These are phyloP conservation scores for Neurospora sp. DNA, from an alignment of 495 filamentous ascomycete genomes.

Conservation along the genomic window DNA sequence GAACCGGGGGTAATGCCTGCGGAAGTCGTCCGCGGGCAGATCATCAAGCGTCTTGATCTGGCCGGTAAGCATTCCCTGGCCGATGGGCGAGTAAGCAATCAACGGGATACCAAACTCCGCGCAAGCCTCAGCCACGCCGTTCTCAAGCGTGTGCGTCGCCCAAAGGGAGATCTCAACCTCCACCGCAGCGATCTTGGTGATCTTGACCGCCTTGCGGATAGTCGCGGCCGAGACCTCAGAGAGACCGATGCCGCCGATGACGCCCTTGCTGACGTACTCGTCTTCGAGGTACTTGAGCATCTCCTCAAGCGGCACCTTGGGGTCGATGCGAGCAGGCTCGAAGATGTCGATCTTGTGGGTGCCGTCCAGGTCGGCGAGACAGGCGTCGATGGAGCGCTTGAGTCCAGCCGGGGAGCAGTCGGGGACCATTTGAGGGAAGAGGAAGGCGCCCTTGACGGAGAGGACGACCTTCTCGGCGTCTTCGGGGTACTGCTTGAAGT, in stretches of 20 bases:
- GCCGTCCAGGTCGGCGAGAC: slow-evolving; percentile 49
- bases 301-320: slow-evolving; percentile 26
- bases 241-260: slow-evolving; percentile 63
- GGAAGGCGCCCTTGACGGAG: slow-evolving; percentile 51
- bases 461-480: slow-evolving; percentile 57
- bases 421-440: slow-evolving; percentile 15
- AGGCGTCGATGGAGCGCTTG: slow-evolving; percentile 55
- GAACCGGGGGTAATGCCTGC: slow-evolving; percentile 51
- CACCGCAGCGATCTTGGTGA: slow-evolving; percentile 60
- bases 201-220: slow-evolving; percentile 57
- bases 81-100: slow-evolving; percentile 43
- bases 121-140: slow-evolving; percentile 57
- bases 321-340: slow-evolving; percentile 62
- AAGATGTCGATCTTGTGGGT: slow-evolving; percentile 77
- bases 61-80: slow-evolving; percentile 53
- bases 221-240: slow-evolving; percentile 64
- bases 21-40: slow-evolving; percentile 48
- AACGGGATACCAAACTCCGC: slow-evolving; percentile 63
- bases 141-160: slow-evolving; percentile 51
- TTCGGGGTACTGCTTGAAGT: slow-evolving; percentile 58
- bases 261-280: slow-evolving; percentile 59
- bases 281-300: slow-evolving; percentile 42
- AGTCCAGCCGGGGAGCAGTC: slow-evolving; percentile 53
- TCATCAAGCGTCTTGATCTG: slow-evolving; percentile 53
- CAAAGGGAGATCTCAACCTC: slow-evolving; percentile 74